These are phyloP conservation scores for Cyclospora cayetanensis DNA, from an alignment of 169 alveolate species.

Conservation along the genomic window DNA sequence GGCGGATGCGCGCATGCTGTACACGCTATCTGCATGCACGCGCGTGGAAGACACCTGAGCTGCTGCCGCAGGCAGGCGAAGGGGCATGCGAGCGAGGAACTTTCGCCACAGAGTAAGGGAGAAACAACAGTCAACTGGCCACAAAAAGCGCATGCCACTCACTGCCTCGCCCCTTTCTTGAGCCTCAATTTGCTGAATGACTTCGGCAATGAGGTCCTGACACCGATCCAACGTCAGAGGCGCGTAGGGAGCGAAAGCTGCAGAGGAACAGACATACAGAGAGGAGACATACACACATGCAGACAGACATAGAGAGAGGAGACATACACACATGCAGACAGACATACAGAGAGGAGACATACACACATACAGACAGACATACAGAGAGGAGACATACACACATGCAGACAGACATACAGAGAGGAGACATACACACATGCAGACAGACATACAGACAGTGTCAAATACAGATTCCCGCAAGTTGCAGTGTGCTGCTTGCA, in stretches of 20 bases:
- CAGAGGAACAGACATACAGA: neutral
- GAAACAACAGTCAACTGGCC: slow-evolving; percentile 52
- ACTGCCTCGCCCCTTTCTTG: slow-evolving; percentile 43
- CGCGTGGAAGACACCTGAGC: too few relatives aligned
- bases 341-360: neutral
- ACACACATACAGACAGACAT: neutral
- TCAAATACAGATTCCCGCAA: too few relatives aligned
- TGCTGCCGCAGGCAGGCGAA: too few relatives aligned
- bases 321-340: neutral
- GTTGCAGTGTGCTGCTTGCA: too few relatives aligned
- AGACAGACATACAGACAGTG: too few relatives aligned
- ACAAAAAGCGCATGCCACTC: slow-evolving; percentile 1
- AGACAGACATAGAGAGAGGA: too few relatives aligned
- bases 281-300: neutral
- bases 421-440: too few relatives aligned
- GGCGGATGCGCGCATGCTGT: too few relatives aligned
- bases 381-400: neutral
- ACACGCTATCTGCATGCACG: too few relatives aligned
- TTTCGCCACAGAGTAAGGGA: slow-evolving; percentile 62
- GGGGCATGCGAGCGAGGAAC: neutral
- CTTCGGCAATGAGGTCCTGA: neutral
- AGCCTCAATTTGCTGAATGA: slow-evolving; percentile 10
- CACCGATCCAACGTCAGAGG: slow-evolving; percentile 32
- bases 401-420: neutral
- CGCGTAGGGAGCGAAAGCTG: slow-evolving; percentile 51